Evolutionary conservation across 495 filamentous ascomycete species (phyloP).

Genomic region (Amniculicola lignicola): DNA sequence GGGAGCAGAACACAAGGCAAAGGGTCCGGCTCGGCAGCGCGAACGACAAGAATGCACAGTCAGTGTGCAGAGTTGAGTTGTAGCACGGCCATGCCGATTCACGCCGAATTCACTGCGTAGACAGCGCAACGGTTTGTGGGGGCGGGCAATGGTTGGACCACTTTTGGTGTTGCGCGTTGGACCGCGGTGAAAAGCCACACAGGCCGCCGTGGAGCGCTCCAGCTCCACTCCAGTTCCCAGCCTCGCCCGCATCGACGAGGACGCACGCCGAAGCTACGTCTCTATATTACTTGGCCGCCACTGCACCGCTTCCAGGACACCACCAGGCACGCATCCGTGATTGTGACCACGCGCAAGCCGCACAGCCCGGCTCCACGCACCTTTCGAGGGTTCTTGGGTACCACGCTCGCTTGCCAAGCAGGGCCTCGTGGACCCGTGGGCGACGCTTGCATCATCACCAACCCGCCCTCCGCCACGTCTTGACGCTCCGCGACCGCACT

Average conservation of each 20-base stretch:
- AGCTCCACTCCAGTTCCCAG: background rate
- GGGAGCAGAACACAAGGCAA: too few species aligned
- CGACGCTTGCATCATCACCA: constrained; percentile 22
- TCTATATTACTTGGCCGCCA: constrained; percentile 4
- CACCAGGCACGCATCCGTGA: background rate
- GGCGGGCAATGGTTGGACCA: too few species aligned
- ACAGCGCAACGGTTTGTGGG: too few species aligned
- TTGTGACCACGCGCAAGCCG: background rate
- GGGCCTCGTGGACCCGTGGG: constrained; percentile 8
- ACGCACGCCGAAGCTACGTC: too few species aligned
- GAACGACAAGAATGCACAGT: too few species aligned
- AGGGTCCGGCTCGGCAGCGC: too few species aligned
- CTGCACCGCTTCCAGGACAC: constrained; percentile 11
- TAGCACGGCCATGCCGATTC: too few species aligned
- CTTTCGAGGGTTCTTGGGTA: background rate
- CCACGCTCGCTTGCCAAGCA: constrained; percentile 8
- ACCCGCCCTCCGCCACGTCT: constrained; percentile 1
- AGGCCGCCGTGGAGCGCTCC: too few species aligned
- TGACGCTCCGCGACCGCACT: background rate
- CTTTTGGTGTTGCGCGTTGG: too few species aligned
- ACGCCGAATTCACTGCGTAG: too few species aligned
- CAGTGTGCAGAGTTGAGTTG: too few species aligned
- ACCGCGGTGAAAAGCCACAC: too few species aligned
- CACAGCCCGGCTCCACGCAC: background rate
- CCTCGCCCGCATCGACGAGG: constrained; percentile 6